These are phyloP conservation scores for Chalaropsis thielavioides DNA, from an alignment of 2,329 filamentous ascomycete species.

Conservation along the genomic window DNA sequence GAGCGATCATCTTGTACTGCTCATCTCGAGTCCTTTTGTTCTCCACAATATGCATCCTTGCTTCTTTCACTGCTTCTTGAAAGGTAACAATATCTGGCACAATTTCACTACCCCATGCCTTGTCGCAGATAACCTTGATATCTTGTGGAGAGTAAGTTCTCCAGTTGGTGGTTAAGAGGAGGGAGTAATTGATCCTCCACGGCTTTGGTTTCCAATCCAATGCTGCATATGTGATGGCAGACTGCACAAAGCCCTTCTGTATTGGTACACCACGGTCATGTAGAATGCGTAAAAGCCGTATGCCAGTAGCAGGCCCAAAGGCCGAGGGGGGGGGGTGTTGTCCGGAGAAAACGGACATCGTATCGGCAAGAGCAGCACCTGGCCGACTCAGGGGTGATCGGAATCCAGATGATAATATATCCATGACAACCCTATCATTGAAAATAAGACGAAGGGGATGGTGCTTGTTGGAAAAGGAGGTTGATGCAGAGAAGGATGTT, in stretches of 20 bases:
- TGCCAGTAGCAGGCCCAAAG: slow-evolving; percentile 15
- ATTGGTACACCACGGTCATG: slow-evolving; percentile 9
- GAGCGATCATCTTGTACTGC: neutral
- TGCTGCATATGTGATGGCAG: slow-evolving; percentile 12
- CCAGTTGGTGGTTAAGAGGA: slow-evolving; percentile 11
- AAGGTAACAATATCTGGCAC: slow-evolving; percentile 9
- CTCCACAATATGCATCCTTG: slow-evolving; percentile 8
- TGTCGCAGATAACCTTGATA: slow-evolving; percentile 15
- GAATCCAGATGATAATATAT: slow-evolving; percentile 11
- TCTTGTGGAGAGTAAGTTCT: slow-evolving; percentile 10
- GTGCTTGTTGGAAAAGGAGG: slow-evolving; percentile 9
- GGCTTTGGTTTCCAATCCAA: slow-evolving; percentile 16
- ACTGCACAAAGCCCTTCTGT: slow-evolving; percentile 1
- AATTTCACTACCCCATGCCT: slow-evolving; percentile 15
- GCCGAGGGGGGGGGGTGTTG: neutral
- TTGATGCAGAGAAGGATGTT: slow-evolving; percentile 8
- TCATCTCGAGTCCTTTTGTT: slow-evolving; percentile 1
- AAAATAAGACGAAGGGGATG: slow-evolving; percentile 15
- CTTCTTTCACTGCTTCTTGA: neutral
- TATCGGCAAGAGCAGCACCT: neutral
- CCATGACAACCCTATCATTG: slow-evolving; percentile 14
- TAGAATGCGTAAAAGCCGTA: slow-evolving; percentile 11
- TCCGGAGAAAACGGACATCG: neutral
- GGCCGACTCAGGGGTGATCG: slow-evolving; percentile 10
- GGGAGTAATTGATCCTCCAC: slow-evolving; percentile 9